Percentiles rank a stretch among this genome's conserved stretches.
phyloP scores from a whole-genome alignment of 2,329 filamentous ascomycete genomes.

The Cladosporium sp. region DNA sequence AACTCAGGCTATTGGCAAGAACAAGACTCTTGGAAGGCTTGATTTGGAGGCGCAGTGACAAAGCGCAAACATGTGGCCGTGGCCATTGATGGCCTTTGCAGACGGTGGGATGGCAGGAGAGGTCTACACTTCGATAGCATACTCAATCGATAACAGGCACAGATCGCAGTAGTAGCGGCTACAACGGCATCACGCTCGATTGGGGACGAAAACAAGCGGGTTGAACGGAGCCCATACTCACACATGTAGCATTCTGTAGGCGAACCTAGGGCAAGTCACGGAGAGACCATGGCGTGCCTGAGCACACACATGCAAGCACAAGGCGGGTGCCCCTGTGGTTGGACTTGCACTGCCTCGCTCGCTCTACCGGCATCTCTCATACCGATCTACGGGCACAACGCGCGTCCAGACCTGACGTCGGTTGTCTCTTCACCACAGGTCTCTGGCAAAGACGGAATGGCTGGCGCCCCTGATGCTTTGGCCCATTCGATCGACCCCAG shows the following conservation, averaged over 20 bases:
- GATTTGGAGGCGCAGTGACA: background rate
- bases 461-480: slow-evolving; percentile 1
- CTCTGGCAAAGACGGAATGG: background rate
- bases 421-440: slow-evolving; percentile 9
- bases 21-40: background rate
- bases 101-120: too few species aligned
- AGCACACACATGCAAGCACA: background rate
- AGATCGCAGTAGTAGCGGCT: background rate
- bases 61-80: background rate
- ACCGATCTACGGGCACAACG: slow-evolving; percentile 2
- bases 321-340: background rate
- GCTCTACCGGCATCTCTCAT: slow-evolving; percentile 1
- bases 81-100: background rate
- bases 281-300: background rate
- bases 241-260: background rate
- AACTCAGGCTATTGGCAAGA: background rate
- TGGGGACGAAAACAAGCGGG: background rate
- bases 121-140: too few species aligned
- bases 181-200: background rate
- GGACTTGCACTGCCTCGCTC: slow-evolving; percentile 2
- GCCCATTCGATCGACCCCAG: slow-evolving; percentile 7
- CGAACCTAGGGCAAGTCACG: background rate
- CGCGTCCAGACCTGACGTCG: slow-evolving; percentile 2
- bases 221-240: background rate
- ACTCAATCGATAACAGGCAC: background rate